phyloP scores from a whole-genome alignment of 148 eudicot genomes.

The Pharnaceum exiguum region DNA sequence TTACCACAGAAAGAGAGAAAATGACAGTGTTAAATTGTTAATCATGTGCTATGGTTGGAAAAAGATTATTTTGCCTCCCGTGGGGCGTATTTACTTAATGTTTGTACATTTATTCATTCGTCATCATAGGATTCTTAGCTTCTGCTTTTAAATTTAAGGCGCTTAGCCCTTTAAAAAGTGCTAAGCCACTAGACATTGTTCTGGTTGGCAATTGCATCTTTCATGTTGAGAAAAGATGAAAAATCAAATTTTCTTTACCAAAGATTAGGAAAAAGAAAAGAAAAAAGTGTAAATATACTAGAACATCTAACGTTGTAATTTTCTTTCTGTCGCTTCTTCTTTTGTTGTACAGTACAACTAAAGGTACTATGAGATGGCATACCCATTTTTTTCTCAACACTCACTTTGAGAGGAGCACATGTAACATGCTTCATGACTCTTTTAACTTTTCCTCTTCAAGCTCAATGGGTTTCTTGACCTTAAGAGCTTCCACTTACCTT shows the following conservation, averaged over 20 bases:
- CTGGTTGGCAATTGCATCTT: slow-evolving; percentile 27
- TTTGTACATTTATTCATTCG: neutral
- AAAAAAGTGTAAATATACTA: neutral
- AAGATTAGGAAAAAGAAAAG: too few relatives aligned
- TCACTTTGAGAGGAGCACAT: slow-evolving; percentile 17
- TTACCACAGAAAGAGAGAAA: neutral
- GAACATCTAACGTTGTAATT: neutral
- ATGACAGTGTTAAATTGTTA: neutral
- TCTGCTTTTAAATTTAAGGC: neutral
- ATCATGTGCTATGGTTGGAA: slow-evolving; percentile 17
- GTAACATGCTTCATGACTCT: slow-evolving; percentile 1
- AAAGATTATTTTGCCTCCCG: slow-evolving; percentile 6
- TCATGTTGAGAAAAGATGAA: slow-evolving; percentile 6
- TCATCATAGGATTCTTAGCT: slow-evolving; percentile 25
- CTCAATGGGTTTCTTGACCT: slow-evolving; percentile 3
- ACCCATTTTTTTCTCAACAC: neutral
- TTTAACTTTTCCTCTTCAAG: neutral
- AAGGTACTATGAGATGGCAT: slow-evolving; percentile 12
- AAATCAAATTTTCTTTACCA: too few relatives aligned
- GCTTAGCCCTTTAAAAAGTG: slow-evolving; percentile 6
- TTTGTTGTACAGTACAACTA: neutral
- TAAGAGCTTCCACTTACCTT: slow-evolving; percentile 1
- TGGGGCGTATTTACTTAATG: slow-evolving; percentile 11
- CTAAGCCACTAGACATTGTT: slow-evolving; percentile 12
- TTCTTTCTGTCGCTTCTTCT: neutral